Evolutionary conservation across 1,284 basidiomycete genomes (phyloP).

Genomic region (Porogramme epimiltina): DNA sequence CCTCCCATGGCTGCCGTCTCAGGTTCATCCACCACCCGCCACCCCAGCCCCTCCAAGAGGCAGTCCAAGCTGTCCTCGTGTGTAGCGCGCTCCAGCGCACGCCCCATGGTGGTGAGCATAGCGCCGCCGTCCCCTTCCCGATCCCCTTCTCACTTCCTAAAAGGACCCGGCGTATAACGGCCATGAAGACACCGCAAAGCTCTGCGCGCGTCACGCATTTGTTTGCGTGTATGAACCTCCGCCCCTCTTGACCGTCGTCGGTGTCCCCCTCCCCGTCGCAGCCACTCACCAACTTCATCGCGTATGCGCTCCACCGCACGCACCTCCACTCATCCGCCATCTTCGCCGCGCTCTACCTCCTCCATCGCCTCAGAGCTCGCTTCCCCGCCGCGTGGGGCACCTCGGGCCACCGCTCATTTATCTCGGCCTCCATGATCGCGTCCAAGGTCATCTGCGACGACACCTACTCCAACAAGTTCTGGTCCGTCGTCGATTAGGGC

Average conservation of each 20-base stretch:
- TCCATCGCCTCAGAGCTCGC: slow-evolving; percentile 86
- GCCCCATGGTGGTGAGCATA: slow-evolving; percentile 19
- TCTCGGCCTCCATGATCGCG: too few relatives aligned
- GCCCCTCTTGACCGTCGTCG: slow-evolving; percentile 32
- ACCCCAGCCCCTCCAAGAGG: slow-evolving; percentile 33
- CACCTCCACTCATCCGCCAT: too few relatives aligned
- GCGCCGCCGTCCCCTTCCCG: slow-evolving; percentile 10
- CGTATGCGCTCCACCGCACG: slow-evolving; percentile 88
- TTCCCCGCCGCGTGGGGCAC: slow-evolving; percentile 52
- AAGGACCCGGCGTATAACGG: slow-evolving; percentile 80
- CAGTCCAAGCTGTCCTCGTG: slow-evolving; percentile 26
- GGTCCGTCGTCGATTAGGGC: too few relatives aligned
- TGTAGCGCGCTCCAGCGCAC: slow-evolving; percentile 12
- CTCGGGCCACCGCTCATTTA: slow-evolving; percentile 49
- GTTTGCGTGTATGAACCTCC: slow-evolving; percentile 70
- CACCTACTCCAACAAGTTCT: too few relatives aligned
- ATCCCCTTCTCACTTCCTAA: neutral
- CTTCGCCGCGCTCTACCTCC: slow-evolving; percentile 82
- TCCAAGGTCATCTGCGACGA: too few relatives aligned
- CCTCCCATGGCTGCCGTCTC: slow-evolving; percentile 34
- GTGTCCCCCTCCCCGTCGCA: slow-evolving; percentile 50
- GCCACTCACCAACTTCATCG: slow-evolving; percentile 79
- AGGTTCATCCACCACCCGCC: slow-evolving; percentile 30
- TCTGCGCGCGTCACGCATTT: slow-evolving; percentile 78
- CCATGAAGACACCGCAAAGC: slow-evolving; percentile 64